These are phyloP conservation scores for Ophiostoma populinum DNA, from an alignment of 2,329 filamentous ascomycete species.

Conservation along the genomic window DNA sequence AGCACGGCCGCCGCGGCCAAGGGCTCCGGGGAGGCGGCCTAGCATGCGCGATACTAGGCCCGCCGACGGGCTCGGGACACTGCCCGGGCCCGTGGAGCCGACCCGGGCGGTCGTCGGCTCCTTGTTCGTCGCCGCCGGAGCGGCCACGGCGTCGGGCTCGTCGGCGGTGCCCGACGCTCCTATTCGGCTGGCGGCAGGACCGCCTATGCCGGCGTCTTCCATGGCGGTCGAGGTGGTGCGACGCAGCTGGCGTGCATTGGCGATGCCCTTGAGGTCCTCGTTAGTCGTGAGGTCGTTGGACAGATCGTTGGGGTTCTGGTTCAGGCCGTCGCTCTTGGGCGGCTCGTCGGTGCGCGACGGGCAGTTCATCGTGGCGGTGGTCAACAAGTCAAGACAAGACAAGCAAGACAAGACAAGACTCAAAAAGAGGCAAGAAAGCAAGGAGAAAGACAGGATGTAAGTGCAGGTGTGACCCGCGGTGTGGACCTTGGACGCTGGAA, in stretches of 20 bases:
- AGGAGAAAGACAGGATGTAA: too few species aligned
- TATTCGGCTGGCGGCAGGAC: slow-evolving; percentile 1
- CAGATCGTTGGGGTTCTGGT: slow-evolving; percentile 36
- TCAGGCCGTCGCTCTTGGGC: slow-evolving; percentile 24
- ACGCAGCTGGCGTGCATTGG: slow-evolving; percentile 22
- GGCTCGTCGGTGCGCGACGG: slow-evolving; percentile 22
- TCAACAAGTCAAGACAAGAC: too few species aligned
- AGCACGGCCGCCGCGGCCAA: not conserved
- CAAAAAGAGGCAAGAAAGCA: too few species aligned
- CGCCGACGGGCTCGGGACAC: not conserved
- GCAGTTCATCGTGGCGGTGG: slow-evolving; percentile 12
- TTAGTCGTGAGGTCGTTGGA: slow-evolving; percentile 39
- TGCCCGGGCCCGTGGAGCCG: slow-evolving; percentile 3
- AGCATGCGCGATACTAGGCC: not conserved
- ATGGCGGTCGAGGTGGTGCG: slow-evolving; percentile 11
- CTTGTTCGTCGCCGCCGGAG: not conserved
- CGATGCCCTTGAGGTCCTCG: slow-evolving; percentile 35
- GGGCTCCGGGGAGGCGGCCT: not conserved
- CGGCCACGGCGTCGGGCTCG: not conserved
- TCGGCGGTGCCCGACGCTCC: not conserved
- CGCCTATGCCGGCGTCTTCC: slow-evolving; percentile 15
- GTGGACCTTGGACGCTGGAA: too few species aligned
- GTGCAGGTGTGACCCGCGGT: too few species aligned
- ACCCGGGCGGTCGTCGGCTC: slow-evolving; percentile 4
- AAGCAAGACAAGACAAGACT: too few species aligned